These are phyloP conservation scores for Fulvia fulva DNA, from an alignment of 2,329 filamentous ascomycete species.

Conservation along the genomic window DNA sequence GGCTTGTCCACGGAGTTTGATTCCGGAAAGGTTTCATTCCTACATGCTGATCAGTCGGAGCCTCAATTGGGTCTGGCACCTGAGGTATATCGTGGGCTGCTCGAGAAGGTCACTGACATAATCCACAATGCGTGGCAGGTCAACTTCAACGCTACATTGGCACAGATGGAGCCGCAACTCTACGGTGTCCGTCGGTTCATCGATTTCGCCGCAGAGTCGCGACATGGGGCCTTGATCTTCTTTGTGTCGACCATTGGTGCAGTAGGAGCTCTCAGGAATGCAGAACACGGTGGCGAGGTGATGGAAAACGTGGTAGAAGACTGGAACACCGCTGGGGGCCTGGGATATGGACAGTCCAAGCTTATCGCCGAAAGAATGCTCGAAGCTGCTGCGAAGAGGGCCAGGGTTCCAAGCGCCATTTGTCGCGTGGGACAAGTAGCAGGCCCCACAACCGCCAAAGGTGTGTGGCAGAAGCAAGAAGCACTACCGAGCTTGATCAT, in stretches of 20 bases:
- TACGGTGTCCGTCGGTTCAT: conserved; percentile 18
- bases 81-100: neutral
- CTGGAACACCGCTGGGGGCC: conserved; percentile 19
- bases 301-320: conserved; percentile 3
- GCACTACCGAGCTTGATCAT: conserved; percentile 50
- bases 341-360: conserved; percentile 36
- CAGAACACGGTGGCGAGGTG: conserved; percentile 25
- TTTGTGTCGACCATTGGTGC: conserved; percentile 34
- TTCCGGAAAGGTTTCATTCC: neutral
- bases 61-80: neutral
- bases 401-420: conserved; percentile 7
- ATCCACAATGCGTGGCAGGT: conserved; percentile 34
- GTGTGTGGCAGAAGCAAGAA: conserved; percentile 55
- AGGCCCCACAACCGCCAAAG: neutral
- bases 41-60: neutral
- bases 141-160: conserved; percentile 30
- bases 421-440: neutral
- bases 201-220: conserved; percentile 6
- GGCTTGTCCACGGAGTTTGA: neutral
- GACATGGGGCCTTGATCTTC: conserved; percentile 19
- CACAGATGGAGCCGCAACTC: conserved; percentile 24
- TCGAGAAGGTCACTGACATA: conserved; percentile 12
- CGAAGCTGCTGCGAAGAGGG: conserved; percentile 15
- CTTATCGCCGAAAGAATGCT: conserved; percentile 29
- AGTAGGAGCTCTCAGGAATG: conserved; percentile 8